Evolutionary conservation across 1,284 basidiomycete species (phyloP), one percentile per base, ranked within the genome.

Genomic region (Earliella scabrosa): DNA sequence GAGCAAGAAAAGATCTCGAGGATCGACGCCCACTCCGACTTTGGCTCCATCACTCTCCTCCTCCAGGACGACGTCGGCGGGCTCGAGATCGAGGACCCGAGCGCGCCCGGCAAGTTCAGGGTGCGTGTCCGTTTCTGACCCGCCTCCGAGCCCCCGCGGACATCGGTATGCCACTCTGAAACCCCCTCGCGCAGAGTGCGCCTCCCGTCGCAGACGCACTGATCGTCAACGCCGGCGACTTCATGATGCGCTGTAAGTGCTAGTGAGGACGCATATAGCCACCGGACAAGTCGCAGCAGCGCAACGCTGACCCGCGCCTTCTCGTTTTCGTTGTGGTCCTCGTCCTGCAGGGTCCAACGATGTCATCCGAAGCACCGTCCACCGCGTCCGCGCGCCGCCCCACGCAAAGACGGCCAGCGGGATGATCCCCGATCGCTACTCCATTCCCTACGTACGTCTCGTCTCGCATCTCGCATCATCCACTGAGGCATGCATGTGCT

Each of bases 201-300:
- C 74, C 76, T 2, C 81, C 82, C 0, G 66, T 86, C 3, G 72
- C 77, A 6, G 80, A 79, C 2, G 76, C 82, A 0, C 70, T 86
- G n/a, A 72, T 85, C 16, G 80, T 86, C 49, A 87, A 87, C 61
- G 83, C 83, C 4, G 84, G 82, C 3, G 83, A 86, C 63, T 80
- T 85, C 58, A 67, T 87, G 56, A 82, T 82, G 80, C 71, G 83
- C 59, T 87, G 81, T 70, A 26, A 45, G 54, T 23, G 18, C 29
- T 27, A 10, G 18, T 18, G 29, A 21, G 18, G 16, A 10, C 10
- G 20, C 43, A 20, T 29, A n/a, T n/a, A n/a, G n/a, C n/a, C n/a
- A n/a, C n/a, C n/a, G n/a, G n/a, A n/a, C n/a, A n/a, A n/a, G n/a
- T n/a, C 4, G 36, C 16, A n/a, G 21, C 39, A 18, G 20, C 32